Percentiles rank a stretch among this genome's conserved stretches.
phyloP scores from a whole-genome alignment of 2,329 filamentous ascomycete genomes.

The Sporothrix luriei region DNA sequence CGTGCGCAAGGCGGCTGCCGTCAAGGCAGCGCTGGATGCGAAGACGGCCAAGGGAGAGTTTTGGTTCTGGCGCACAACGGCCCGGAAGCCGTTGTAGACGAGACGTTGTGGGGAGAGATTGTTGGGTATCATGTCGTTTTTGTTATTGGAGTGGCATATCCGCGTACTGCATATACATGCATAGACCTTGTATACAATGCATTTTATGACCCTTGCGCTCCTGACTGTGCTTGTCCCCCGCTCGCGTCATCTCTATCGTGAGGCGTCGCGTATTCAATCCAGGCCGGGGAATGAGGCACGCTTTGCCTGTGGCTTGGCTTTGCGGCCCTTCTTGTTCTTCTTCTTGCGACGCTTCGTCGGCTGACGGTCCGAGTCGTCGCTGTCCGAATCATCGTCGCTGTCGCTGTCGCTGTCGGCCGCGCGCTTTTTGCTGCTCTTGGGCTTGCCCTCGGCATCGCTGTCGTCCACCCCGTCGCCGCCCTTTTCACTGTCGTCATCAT shows the following conservation, averaged over 20 bases:
- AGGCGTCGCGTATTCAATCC: slow-evolving; percentile 35
- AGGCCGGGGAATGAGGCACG: slow-evolving; percentile 41
- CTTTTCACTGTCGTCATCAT: slow-evolving; percentile 44
- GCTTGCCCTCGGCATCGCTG: slow-evolving; percentile 51
- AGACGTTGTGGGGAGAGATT: not conserved
- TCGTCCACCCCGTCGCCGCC: slow-evolving; percentile 46
- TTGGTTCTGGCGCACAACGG: slow-evolving; percentile 27
- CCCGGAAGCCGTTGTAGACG: slow-evolving; percentile 1
- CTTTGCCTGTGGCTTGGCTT: slow-evolving; percentile 30
- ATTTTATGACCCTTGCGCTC: not conserved
- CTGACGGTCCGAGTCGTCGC: slow-evolving; percentile 40
- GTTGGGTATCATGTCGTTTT: slow-evolving; percentile 15
- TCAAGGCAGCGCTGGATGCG: slow-evolving; percentile 11
- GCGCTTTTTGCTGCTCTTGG: slow-evolving; percentile 48
- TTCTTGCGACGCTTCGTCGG: slow-evolving; percentile 42
- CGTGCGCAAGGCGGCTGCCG: not conserved
- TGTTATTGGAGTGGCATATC: slow-evolving; percentile 11
- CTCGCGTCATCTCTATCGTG: not conserved
- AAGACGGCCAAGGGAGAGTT: slow-evolving; percentile 12
- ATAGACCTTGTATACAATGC: slow-evolving; percentile 17
- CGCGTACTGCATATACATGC: slow-evolving; percentile 11
- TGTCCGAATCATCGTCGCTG: slow-evolving; percentile 42
- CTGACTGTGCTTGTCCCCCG: not conserved
- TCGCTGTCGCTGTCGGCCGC: slow-evolving; percentile 43
- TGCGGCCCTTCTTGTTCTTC: slow-evolving; percentile 41